Percentiles rank a stretch among this genome's conserved stretches.
Conservation (phyloP, 2,329 filamentous ascomycete genomes). For the Thermothelomyces thermophilus region DNA sequence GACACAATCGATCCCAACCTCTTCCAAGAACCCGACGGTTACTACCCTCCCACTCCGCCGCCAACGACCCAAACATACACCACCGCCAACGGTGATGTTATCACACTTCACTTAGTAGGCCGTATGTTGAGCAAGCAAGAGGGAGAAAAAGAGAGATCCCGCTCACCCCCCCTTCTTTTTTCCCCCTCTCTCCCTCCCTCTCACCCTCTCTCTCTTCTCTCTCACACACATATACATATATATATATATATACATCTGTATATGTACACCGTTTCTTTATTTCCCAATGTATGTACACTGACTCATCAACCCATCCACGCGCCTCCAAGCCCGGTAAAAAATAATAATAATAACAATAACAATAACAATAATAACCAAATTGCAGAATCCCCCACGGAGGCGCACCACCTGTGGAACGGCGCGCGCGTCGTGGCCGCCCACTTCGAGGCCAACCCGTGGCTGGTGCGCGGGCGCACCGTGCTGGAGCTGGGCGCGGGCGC, state of each 20-base stretch:
- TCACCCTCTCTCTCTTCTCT: background rate
- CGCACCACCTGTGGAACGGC: slow-evolving; percentile 88
- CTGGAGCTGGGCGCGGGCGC: slow-evolving; percentile 87
- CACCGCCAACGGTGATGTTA: slow-evolving; percentile 56
- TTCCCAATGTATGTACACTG: background rate
- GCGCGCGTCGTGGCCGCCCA: slow-evolving; percentile 70
- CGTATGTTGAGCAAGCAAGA: slow-evolving; percentile 24
- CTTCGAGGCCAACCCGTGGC: slow-evolving; percentile 61
- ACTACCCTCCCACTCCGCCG: slow-evolving; percentile 69
- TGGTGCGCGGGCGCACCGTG: slow-evolving; percentile 63
- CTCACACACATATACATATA: background rate
- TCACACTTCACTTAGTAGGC: slow-evolving; percentile 75
- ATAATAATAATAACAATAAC: no score
- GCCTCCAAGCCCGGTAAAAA: background rate
- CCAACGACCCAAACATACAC: slow-evolving; percentile 68
- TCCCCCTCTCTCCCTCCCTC: background rate
- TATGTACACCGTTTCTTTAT: no score
- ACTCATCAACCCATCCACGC: background rate
- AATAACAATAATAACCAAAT: no score
- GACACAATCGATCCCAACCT: slow-evolving; percentile 41
- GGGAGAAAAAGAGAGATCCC: background rate
- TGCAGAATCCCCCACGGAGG: slow-evolving; percentile 71
- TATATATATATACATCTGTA: background rate
- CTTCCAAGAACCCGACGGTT: slow-evolving; percentile 77
- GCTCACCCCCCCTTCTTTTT: background rate